phyloP scores from a whole-genome alignment of 2,329 filamentous ascomycete genomes.

The Fusarium nurragi region DNA sequence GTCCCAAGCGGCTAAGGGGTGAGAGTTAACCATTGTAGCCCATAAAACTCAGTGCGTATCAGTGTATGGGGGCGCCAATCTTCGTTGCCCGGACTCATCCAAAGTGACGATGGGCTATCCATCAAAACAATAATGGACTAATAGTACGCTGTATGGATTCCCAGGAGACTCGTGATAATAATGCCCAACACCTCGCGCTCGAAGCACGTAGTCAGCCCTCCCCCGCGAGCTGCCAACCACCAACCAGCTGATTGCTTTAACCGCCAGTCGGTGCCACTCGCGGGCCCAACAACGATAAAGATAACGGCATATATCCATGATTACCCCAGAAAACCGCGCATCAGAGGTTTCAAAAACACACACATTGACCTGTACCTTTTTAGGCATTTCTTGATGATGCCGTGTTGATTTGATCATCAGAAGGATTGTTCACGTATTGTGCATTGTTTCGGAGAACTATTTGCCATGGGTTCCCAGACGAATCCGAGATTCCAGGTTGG shows the following conservation, averaged over 20 bases:
- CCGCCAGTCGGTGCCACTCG: constrained; percentile 1
- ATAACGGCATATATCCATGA: background rate
- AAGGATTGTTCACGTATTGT: background rate
- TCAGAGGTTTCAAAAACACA: background rate
- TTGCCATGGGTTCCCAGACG: constrained; percentile 7
- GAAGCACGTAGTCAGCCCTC: background rate
- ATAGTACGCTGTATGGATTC: background rate
- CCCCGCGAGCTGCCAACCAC: background rate
- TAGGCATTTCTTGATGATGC: background rate
- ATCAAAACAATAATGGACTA: background rate
- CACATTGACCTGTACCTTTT: background rate
- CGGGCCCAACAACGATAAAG: background rate
- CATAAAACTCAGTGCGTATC: background rate
- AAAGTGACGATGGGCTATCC: background rate
- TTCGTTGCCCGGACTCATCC: background rate
- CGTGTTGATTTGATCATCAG: background rate
- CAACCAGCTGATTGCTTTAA: constrained; percentile 14
- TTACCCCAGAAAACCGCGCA: constrained; percentile 2
- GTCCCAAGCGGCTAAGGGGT: background rate
- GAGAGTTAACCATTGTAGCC: constrained; percentile 16
- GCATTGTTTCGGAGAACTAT: background rate
- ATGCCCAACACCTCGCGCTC: background rate
- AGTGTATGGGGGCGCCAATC: background rate
- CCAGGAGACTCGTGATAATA: background rate
- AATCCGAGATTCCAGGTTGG: constrained; percentile 40